These are phyloP conservation scores for Tricholoma flavovirens DNA, from an alignment of 768 basidiomycete species.

Conservation along the genomic window DNA sequence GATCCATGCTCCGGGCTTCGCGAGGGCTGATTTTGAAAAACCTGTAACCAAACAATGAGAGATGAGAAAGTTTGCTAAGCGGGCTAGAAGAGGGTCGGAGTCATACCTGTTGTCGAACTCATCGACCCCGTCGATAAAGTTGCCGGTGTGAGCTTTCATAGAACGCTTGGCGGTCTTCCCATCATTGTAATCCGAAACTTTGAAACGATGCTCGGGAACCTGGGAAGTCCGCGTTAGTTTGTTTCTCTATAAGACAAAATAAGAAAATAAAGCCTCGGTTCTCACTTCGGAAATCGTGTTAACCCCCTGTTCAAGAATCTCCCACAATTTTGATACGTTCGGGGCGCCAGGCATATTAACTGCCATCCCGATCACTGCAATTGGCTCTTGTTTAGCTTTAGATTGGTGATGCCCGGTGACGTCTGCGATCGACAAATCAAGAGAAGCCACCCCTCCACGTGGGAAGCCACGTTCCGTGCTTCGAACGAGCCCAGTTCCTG, in stretches of 20 bases:
- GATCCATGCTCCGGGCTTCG: constrained; percentile 72
- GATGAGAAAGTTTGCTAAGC: neutral
- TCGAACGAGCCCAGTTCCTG: constrained; percentile 35
- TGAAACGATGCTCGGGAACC: constrained; percentile 61
- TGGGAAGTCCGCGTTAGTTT: constrained; percentile 20
- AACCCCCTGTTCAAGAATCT: constrained; percentile 47
- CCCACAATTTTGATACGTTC: constrained; percentile 47
- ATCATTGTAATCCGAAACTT: constrained; percentile 33
- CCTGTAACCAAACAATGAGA: constrained; percentile 14
- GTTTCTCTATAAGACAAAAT: constrained; percentile 2
- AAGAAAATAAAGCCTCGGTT: neutral
- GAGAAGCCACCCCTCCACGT: constrained; percentile 8
- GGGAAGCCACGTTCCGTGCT: constrained; percentile 32
- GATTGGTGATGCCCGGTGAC: neutral
- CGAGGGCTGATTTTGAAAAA: constrained; percentile 73
- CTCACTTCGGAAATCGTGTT: constrained; percentile 55
- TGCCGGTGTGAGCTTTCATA: constrained; percentile 52
- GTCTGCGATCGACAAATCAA: constrained; percentile 18
- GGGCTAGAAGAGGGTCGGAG: neutral
- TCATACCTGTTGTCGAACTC: constrained; percentile 56
- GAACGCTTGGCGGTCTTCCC: constrained; percentile 28
- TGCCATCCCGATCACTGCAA: constrained; percentile 73
- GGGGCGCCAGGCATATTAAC: constrained; percentile 52
- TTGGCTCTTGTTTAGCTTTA: constrained; percentile 37
- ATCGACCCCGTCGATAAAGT: constrained; percentile 54